Conservation (phyloP, 2,329 filamentous ascomycete species). For the Talaromyces albobiverticillius region DNA sequence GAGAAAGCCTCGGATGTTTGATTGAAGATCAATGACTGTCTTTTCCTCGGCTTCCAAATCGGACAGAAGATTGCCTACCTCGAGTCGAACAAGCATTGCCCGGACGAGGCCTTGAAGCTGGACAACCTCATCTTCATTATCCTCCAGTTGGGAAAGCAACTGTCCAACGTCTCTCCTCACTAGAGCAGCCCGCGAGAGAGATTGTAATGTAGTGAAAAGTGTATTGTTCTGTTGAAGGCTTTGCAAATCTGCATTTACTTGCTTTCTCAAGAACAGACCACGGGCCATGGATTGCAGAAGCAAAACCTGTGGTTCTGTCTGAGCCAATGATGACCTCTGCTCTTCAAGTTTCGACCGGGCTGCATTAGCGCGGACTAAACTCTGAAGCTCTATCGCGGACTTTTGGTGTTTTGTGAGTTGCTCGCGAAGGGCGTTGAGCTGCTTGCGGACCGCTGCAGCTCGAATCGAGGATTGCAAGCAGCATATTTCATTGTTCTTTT, state of each 20-base stretch:
- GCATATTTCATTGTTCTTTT: constrained; percentile 39
- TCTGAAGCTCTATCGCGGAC: constrained; percentile 32
- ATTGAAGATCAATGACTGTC: constrained; percentile 70
- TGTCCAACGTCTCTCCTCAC: constrained; percentile 38
- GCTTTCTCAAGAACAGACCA: constrained; percentile 34
- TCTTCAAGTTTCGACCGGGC: constrained; percentile 30
- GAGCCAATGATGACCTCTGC: constrained; percentile 38
- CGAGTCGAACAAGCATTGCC: constrained; percentile 73
- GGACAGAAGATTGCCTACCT: constrained; percentile 69
- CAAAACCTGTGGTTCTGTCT: constrained; percentile 43
- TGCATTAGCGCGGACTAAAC: constrained; percentile 29
- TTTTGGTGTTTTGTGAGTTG: constrained; percentile 27
- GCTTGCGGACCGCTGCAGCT: constrained; percentile 31
- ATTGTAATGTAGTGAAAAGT: constrained; percentile 36
- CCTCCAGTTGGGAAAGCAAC: constrained; percentile 67
- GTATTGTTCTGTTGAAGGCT: constrained; percentile 30
- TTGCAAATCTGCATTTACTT: constrained; percentile 28
- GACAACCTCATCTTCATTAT: constrained; percentile 64
- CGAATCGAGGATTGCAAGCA: constrained; percentile 47
- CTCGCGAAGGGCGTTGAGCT: constrained; percentile 25
- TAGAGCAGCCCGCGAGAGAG: constrained; percentile 39
- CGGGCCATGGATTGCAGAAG: constrained; percentile 54
- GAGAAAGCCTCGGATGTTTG: constrained; percentile 68
- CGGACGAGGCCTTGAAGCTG: constrained; percentile 73
- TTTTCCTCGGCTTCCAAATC: constrained; percentile 82